Evolutionary conservation across 495 filamentous ascomycete genomes (phyloP).

Genomic region (Aspergillus olivimuriae): DNA sequence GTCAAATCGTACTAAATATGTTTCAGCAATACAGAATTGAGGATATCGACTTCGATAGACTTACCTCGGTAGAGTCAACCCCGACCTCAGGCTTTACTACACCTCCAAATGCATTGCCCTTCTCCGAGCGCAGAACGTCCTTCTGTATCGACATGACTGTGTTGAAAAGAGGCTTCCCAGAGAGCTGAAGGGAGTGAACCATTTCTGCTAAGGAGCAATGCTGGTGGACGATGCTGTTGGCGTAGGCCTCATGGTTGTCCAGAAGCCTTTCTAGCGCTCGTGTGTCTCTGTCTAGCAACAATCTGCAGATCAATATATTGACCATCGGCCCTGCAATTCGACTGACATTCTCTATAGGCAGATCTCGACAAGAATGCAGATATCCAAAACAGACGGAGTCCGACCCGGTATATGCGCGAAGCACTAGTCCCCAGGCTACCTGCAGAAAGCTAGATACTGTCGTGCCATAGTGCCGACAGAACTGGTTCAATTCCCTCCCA

Average conservation of each 20-base stretch:
- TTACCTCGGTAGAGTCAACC: constrained; percentile 8
- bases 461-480: constrained; percentile 13
- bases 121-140: not conserved
- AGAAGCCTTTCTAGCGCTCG: not conserved
- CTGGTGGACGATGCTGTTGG: not conserved
- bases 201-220: constrained; percentile 1
- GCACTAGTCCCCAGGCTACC: constrained; percentile 35
- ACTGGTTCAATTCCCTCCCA: constrained; percentile 1
- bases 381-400: constrained; percentile 36
- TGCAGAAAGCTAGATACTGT: constrained; percentile 28
- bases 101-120: not conserved
- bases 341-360: constrained; percentile 20
- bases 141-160: constrained; percentile 11
- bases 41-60: not conserved
- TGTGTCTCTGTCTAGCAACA: not conserved
- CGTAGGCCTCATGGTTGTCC: not conserved
- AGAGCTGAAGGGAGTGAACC: not conserved
- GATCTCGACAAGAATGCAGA: constrained; percentile 21
- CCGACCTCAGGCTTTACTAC: not conserved
- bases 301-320: constrained; percentile 27
- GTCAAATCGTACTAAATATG: not conserved
- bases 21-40: not conserved
- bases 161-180: constrained; percentile 6
- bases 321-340: constrained; percentile 29
- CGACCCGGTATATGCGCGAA: constrained; percentile 29